Percentiles rank a stretch among this genome's conserved stretches.
Evolutionary conservation across 441 rosid genomes (phyloP).

Genomic region (Heliophila coronopifolia): DNA sequence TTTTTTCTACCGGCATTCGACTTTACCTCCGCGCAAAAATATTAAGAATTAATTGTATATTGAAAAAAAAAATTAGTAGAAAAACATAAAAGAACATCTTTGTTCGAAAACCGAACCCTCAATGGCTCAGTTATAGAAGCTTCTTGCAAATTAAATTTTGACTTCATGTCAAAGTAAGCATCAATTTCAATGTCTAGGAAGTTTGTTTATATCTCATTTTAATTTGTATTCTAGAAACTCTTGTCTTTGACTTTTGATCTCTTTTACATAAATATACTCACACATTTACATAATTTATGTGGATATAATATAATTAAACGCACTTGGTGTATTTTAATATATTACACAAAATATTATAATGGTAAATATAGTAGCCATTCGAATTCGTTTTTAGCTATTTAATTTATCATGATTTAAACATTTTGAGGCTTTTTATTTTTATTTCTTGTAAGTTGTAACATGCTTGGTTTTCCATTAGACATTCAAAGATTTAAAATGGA

Average conservation of each 20-base stretch:
- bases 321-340: background rate
- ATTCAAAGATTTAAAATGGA: background rate
- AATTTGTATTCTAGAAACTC: slow-evolving; percentile 26
- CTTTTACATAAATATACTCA: background rate
- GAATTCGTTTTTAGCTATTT: background rate
- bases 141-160: slow-evolving; percentile 22
- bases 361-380: too few species aligned
- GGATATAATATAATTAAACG: background rate
- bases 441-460: background rate
- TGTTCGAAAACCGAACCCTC: background rate
- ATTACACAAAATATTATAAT: too few species aligned
- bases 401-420: too few species aligned
- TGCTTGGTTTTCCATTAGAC: background rate
- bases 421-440: background rate
- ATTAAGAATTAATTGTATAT: too few species aligned
- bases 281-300: background rate
- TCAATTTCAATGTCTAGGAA: slow-evolving; percentile 18
- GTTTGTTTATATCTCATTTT: slow-evolving; percentile 7
- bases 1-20: too few species aligned
- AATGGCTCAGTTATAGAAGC: background rate
- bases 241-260: slow-evolving; percentile 25
- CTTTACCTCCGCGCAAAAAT: too few species aligned
- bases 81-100: background rate
- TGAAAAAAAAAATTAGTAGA: too few species aligned
- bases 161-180: slow-evolving; percentile 19